Base-by-base conservation (phyloP, 202 grass and related monocot genomes). In the Dendrocalamus latiflorus region DNA sequence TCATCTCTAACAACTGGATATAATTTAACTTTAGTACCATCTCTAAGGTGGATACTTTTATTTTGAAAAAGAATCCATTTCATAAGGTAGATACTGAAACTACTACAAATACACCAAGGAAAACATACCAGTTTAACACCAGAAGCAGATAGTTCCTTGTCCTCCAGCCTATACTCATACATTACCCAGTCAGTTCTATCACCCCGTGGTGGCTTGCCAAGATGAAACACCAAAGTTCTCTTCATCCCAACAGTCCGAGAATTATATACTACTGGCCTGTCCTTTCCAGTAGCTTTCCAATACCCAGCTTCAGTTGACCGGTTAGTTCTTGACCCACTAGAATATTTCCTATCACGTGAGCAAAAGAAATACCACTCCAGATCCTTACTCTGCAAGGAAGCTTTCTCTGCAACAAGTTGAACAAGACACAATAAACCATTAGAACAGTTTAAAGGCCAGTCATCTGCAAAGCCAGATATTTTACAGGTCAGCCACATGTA, bases 251-350 rank as follows among this genome's bases (percentile, higher is more conserved):
- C 85, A 79, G 84, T 86, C 60, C 17, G 88, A 25, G 81, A 83
- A 37, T 93, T 89, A 84, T 94, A 86, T 55, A 91, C 56, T 22
- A 98, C 82, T 6, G 79, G 42, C 55, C 86, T 90, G 63, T 98
- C 95, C 76, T 93, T 94, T 70, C 95, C 95, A 61, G 92, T 98
- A 39, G 95, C 83, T 68, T 98, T 98, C 95, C 92, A 98, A 53
- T 90, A 93, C 28, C 95, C 95, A 79, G 75, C 79, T 59, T 87
- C 78, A 26, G 95, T 94, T 42, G 90, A 84, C 3, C 90, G 86
- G 44, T 98, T 98, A 53, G 90, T 87, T 55, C 88, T 90, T 22
- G 72, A 81, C 8, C 95, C 95, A 49, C 85, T 91, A 80, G 92
- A 85, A 88, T 98, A 98, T 57, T 98, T 98, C 67, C 75, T 92